These are phyloP conservation scores for Austropuccinia psidii DNA, from an alignment of 1,284 basidiomycete species.

Conservation along the genomic window DNA sequence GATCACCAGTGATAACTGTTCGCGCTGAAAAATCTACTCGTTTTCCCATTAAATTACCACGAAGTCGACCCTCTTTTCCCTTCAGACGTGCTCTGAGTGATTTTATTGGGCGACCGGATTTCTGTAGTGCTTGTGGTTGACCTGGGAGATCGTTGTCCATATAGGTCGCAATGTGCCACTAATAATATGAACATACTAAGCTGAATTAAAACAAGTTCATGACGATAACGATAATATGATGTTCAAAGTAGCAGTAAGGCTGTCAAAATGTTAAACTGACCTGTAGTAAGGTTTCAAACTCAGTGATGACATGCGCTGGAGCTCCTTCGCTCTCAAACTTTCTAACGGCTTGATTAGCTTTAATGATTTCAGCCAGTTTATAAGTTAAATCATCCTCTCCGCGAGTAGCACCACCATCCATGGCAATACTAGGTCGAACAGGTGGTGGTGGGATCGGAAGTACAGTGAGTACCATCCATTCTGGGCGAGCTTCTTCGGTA, in stretches of 20 bases:
- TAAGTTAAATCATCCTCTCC: slow-evolving; percentile 99
- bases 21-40: slow-evolving; percentile 99
- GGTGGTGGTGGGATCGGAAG: slow-evolving; percentile 96
- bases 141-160: slow-evolving; percentile 99
- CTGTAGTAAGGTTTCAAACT: slow-evolving; percentile 93
- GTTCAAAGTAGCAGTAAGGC: no score
- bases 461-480: slow-evolving; percentile 99
- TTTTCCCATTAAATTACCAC: slow-evolving; percentile 99
- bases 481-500: slow-evolving; percentile 89
- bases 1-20: slow-evolving; percentile 98
- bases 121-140: slow-evolving; percentile 93
- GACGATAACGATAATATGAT: no score
- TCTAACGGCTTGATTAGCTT: slow-evolving; percentile 83
- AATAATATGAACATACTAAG: background rate
- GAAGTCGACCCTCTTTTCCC: slow-evolving; percentile 95
- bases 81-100: slow-evolving; percentile 96
- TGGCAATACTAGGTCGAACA: slow-evolving; percentile 92
- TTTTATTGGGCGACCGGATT: slow-evolving; percentile 95
- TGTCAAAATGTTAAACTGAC: slow-evolving; percentile 49
- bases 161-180: slow-evolving; percentile 98
- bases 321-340: slow-evolving; percentile 94
- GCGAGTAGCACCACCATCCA: slow-evolving; percentile 90
- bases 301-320: slow-evolving; percentile 87
- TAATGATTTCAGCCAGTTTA: slow-evolving; percentile 95
- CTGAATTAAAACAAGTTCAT: no score